Base-by-base conservation (phyloP, 2,329 filamentous ascomycete species). In the Xylariaceae sp. region DNA sequence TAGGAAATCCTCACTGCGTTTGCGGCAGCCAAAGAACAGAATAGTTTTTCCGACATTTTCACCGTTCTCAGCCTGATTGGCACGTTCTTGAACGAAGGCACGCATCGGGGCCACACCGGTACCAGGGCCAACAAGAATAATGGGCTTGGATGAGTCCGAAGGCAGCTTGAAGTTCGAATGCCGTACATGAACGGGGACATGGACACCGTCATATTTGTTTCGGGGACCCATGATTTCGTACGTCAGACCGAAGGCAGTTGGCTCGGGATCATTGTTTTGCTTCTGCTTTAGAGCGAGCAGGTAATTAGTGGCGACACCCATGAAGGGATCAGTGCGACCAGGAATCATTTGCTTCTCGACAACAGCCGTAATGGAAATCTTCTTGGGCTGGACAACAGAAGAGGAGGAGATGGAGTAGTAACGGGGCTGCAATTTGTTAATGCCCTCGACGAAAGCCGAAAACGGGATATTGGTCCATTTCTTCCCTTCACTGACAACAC, bases 341-440 rank as follows among this genome's bases (percentile, higher is more conserved):
- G 90, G 85, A 61, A 95, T 81, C 56, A 83, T 74, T 64, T 91
- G 81, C 9, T 86, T 89, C 71, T 97, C 94, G 56, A 99, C 92
- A 41, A 97, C 87, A 54, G 92, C 92, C 12, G 94, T 99, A 66
- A 99, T 88, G 57, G 94, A 89, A 62, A 99, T 91, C 76, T 91
- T 92, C 74, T 95, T 86, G 70, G 94, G 91, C 70, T 99, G 91
- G 12, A 95, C 91, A 6, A 91, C 72, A 5, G 94, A 96, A 0
- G 94, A 97, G 1, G 95, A 99, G 2, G 94, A 99, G 72, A 99
- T 99, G 48, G 95, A 99, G 78, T 99, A 99, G 80, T 97, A 99
- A 48, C 94, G 89, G 40, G 94, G 92, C 73, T 99, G 94, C 54
- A 99, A 84, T 78, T 96, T 97, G 74, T 86, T 89, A 58, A 99